Base-by-base conservation (phyloP, 2,329 filamentous ascomycete genomes). In the Fusarium staphyleae region DNA sequence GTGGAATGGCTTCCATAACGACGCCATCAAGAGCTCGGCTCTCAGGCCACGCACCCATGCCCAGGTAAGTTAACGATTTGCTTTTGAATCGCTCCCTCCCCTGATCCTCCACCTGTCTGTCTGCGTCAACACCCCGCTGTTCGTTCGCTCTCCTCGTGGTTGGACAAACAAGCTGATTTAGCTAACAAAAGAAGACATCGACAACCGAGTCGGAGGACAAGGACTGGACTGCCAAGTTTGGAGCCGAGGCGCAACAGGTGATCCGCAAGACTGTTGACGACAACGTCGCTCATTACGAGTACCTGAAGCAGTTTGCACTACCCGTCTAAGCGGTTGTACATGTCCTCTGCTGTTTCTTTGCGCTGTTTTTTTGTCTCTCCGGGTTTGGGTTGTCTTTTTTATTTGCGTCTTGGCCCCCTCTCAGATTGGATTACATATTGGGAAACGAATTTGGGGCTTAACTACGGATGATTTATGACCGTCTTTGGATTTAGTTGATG, bases 1-100 rank as follows among this genome's bases (percentile, higher is more conserved):
- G 78, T 98, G 95, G 95, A 89, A 87, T 64, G 95, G 95, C 10
- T 98, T 96, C 77, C 95, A 98, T 73, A 90, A 98, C 65, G 95
- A 98, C 78, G 95, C 92, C 12, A 90, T 98, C 66, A 81, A 89
- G 63, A 96, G 90, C 70, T 88, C 82, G 30, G 87, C 86, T 57
- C 77, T 99, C 67, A 88, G 87, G 70, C 85, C 90, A 2, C 81
- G 90, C 69, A 79, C 80, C 37, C 81, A 87, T 61, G 82, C 85
- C 19, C 80, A 84, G 72, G 84, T 87, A 74, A 73, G 81, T 74
- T 45, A 4, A 47, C 40, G 51, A 52, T 60, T 60, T n/a, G n/a
- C n/a, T 62, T 35, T 45, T 42, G 22, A 49, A 55, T 61, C 51
- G 42, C 40, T 46, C 33, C 16, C 36, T 7, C 34, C 32, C 41